Percentiles rank a stretch among this genome's conserved stretches.
Evolutionary conservation across 2,329 filamentous ascomycete genomes (phyloP).

Genomic region (Sclerotinia spermophila): DNA sequence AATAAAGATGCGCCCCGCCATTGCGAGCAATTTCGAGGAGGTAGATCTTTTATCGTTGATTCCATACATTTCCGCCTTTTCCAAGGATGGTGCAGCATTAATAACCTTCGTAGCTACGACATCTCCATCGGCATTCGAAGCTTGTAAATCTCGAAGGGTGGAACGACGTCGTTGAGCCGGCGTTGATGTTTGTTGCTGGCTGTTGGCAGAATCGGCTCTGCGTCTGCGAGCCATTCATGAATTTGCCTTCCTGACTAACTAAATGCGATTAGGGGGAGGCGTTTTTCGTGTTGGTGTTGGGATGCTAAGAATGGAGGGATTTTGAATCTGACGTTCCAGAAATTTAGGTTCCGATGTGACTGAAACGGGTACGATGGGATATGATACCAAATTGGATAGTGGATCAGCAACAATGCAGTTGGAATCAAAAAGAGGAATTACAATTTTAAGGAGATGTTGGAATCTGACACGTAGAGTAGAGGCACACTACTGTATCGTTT

Average conservation of each 20-base stretch:
- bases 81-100: conserved; percentile 51
- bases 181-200: conserved; percentile 9
- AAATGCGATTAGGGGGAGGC: not conserved
- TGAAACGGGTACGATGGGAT: not conserved
- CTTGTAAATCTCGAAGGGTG: conserved; percentile 43
- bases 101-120: conserved; percentile 48
- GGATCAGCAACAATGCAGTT: not conserved
- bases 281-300: not conserved
- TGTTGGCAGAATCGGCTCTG: conserved; percentile 17
- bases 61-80: conserved; percentile 53
- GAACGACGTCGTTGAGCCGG: conserved; percentile 45
- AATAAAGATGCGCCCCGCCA: conserved; percentile 52
- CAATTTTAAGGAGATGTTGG: not conserved
- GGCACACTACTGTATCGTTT: not conserved
- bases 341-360: not conserved
- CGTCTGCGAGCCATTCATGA: conserved; percentile 19
- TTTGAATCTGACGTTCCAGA: not conserved
- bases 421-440: not conserved
- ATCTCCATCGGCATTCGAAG: conserved; percentile 41
- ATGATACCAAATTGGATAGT: not conserved
- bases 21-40: conserved; percentile 48
- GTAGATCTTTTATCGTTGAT: conserved; percentile 51
- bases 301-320: conserved; percentile 1
- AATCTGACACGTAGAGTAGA: conserved; percentile 7
- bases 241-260: conserved; percentile 1